Conservation (phyloP, 2,329 filamentous ascomycete genomes). For the Xylaria sp. region DNA sequence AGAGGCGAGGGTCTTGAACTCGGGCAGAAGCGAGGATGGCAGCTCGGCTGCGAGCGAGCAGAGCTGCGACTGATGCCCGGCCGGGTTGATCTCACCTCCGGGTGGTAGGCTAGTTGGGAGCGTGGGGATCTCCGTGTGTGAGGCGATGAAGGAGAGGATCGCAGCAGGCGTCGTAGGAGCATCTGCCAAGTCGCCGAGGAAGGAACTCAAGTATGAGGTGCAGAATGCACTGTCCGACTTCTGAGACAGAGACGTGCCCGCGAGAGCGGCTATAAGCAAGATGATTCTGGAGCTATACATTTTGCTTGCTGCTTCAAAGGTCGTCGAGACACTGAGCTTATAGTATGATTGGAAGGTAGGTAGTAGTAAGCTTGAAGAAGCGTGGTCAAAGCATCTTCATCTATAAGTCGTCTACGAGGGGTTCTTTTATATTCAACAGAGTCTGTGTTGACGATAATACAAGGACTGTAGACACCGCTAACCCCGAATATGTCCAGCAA, state of each 20-base stretch:
- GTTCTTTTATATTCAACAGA: constrained; percentile 22
- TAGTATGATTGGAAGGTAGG: constrained; percentile 7
- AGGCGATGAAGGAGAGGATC: constrained; percentile 6
- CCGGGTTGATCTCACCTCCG: constrained; percentile 11
- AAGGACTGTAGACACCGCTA: background rate
- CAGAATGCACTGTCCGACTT: constrained; percentile 32
- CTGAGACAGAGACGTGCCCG: constrained; percentile 24
- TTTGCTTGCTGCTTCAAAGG: constrained; percentile 8
- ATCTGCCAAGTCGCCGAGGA: constrained; percentile 4
- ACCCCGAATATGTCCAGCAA: background rate
- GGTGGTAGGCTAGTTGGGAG: constrained; percentile 5
- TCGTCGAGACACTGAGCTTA: background rate
- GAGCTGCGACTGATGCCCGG: constrained; percentile 19
- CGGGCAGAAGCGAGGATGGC: constrained; percentile 25
- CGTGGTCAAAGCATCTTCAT: background rate
- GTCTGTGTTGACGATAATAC: constrained; percentile 7
- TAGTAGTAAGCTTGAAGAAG: background rate
- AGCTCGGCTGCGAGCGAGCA: constrained; percentile 26
- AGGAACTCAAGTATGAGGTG: constrained; percentile 23
- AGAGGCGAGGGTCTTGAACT: constrained; percentile 14
- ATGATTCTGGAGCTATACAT: constrained; percentile 26
- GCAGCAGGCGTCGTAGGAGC: constrained; percentile 18
- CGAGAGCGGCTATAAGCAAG: constrained; percentile 13
- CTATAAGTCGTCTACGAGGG: background rate
- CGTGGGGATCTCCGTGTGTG: background rate